Conservation (phyloP, 148 eudicot genomes). For the Rheum nobile region DNA sequence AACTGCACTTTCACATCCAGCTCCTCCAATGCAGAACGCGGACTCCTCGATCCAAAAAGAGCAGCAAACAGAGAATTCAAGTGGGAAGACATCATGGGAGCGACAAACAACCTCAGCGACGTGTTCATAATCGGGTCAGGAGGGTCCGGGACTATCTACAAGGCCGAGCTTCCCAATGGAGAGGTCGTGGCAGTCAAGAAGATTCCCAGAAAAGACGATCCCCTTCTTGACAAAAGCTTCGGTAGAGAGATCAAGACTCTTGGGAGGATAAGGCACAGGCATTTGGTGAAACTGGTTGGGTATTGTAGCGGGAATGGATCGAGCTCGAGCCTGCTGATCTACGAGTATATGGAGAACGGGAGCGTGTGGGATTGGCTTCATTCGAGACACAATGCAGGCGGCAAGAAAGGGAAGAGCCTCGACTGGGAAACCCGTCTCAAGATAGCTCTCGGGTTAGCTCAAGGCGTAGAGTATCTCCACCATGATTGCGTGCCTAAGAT, state of each 20-base stretch:
- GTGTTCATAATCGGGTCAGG: slow-evolving; percentile 83
- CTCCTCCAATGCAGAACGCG: slow-evolving; percentile 56
- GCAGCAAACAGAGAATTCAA: slow-evolving; percentile 40
- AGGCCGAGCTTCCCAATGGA: slow-evolving; percentile 56
- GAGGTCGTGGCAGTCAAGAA: slow-evolving; percentile 76
- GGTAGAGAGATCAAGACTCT: slow-evolving; percentile 82
- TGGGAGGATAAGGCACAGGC: slow-evolving; percentile 88
- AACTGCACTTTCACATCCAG: slow-evolving; percentile 42
- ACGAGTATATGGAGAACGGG: slow-evolving; percentile 94
- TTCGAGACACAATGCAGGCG: slow-evolving; percentile 11
- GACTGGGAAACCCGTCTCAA: slow-evolving; percentile 69
- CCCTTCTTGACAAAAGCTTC: slow-evolving; percentile 65
- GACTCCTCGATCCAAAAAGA: slow-evolving; percentile 39
- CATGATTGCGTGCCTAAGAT: slow-evolving; percentile 91
- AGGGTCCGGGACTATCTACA: slow-evolving; percentile 85
- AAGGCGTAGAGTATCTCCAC: slow-evolving; percentile 92
- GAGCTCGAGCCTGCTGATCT: slow-evolving; percentile 60
- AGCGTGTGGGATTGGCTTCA: slow-evolving; percentile 96
- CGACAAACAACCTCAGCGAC: slow-evolving; percentile 82
- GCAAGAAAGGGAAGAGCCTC: slow-evolving; percentile 41
- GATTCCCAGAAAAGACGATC: slow-evolving; percentile 60
- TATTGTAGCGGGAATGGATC: slow-evolving; percentile 56
- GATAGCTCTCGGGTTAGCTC: slow-evolving; percentile 88
- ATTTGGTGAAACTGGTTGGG: slow-evolving; percentile 76
- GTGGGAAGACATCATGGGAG: slow-evolving; percentile 90